Percentiles rank a stretch among this genome's conserved stretches.
These are phyloP conservation scores for Penicillium sp. DNA, from an alignment of 2,329 filamentous ascomycete genomes.

Conservation along the genomic window DNA sequence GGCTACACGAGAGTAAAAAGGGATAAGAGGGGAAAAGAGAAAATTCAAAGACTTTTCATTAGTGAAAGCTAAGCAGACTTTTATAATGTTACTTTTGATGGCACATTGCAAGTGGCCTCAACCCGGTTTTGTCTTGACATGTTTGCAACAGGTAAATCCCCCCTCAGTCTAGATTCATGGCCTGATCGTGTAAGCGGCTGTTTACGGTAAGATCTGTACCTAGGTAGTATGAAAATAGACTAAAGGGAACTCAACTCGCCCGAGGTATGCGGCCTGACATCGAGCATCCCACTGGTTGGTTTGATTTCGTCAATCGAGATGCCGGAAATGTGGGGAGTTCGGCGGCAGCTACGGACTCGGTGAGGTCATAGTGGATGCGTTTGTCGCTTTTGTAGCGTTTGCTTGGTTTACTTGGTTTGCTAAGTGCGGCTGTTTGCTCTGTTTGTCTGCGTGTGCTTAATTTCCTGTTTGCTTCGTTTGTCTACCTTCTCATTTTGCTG, in stretches of 20 bases:
- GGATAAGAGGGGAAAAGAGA: background rate
- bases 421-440: constrained; percentile 4
- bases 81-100: background rate
- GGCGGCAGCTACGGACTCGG: background rate
- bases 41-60: background rate
- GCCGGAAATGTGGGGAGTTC: constrained; percentile 13
- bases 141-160: constrained; percentile 21
- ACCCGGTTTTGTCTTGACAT: constrained; percentile 21
- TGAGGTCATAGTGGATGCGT: constrained; percentile 24
- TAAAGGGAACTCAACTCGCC: constrained; percentile 8
- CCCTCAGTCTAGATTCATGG: constrained; percentile 24
- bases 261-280: constrained; percentile 15
- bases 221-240: constrained; percentile 12
- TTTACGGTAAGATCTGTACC: constrained; percentile 4
- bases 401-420: constrained; percentile 19
- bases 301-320: constrained; percentile 14
- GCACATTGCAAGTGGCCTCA: background rate
- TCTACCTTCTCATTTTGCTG: too few species aligned
- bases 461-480: background rate
- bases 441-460: too few species aligned
- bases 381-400: constrained; percentile 21
- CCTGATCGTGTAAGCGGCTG: constrained; percentile 10
- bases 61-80: background rate
- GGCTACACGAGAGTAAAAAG: background rate
- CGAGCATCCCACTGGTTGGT: constrained; percentile 13